Conservation (phyloP, 805 yeast genomes). For the Kodamaea neixiangensis region DNA sequence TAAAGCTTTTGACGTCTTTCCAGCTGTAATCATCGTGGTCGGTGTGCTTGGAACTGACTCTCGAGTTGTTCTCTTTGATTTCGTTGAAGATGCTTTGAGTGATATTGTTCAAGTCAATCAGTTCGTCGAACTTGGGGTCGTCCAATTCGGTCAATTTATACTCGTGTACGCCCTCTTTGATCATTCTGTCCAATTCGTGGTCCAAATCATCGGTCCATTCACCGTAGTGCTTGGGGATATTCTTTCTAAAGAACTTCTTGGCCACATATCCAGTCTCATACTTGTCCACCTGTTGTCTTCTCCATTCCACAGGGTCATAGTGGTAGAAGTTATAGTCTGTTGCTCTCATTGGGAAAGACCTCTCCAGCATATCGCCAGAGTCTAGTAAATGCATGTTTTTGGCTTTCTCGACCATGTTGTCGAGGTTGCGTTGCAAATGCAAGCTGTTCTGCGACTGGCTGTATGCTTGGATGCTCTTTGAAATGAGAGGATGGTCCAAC, state of each 20-base stretch:
- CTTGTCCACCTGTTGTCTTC: conserved; percentile 3
- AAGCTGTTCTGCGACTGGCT: conserved; percentile 8
- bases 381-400: neutral
- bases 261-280: conserved; percentile 4
- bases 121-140: conserved; percentile 6
- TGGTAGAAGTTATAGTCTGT: conserved; percentile 5
- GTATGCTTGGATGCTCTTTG: conserved; percentile 12
- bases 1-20: conserved; percentile 8
- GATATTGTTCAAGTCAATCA: conserved; percentile 7
- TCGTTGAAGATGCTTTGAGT: conserved; percentile 6
- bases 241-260: conserved; percentile 9
- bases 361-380: conserved; percentile 4
- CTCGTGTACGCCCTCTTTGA: conserved; percentile 7
- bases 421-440: neutral
- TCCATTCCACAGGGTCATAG: conserved; percentile 8
- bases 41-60: neutral
- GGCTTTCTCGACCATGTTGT: conserved; percentile 6
- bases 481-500: conserved; percentile 11
- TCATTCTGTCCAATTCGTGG: conserved; percentile 9
- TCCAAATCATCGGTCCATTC: conserved; percentile 13
- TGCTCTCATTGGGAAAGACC: neutral
- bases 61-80: conserved; percentile 8
- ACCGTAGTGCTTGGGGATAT: conserved; percentile 6
- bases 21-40: conserved; percentile 3
- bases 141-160: conserved; percentile 1